Conservation (phyloP, 2,329 filamentous ascomycete species). For the Purpureocillium lavendulum region DNA sequence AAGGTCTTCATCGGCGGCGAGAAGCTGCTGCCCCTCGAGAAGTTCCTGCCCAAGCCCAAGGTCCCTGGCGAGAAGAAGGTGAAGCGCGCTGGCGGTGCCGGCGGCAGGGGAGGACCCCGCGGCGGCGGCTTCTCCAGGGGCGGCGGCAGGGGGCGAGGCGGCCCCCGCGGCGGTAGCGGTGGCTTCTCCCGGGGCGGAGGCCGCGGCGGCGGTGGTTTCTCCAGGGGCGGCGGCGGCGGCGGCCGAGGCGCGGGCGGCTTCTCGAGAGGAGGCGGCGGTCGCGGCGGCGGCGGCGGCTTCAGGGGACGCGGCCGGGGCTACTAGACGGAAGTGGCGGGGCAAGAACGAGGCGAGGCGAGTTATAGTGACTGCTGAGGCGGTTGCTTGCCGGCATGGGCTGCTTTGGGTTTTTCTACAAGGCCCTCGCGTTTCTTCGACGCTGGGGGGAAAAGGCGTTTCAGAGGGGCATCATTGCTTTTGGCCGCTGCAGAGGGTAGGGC, state of each 20-base stretch:
- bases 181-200: constrained; percentile 23
- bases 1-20: constrained; percentile 95
- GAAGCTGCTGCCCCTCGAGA: constrained; percentile 90
- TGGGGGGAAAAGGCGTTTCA: constrained; percentile 6
- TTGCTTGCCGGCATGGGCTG: constrained; percentile 2
- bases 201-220: constrained; percentile 14
- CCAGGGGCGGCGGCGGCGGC: constrained; percentile 11
- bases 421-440: neutral
- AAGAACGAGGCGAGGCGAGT: neutral
- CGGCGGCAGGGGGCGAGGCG: constrained; percentile 33
- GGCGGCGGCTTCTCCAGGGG: constrained; percentile 21
- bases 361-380: too few species aligned
- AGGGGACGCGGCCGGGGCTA: constrained; percentile 2
- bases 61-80: constrained; percentile 53
- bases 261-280: constrained; percentile 16
- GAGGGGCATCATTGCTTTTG: constrained; percentile 5
- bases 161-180: constrained; percentile 21
- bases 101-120: constrained; percentile 18
- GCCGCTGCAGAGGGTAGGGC: constrained; percentile 8
- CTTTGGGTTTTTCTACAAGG: constrained; percentile 4
- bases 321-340: neutral
- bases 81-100: constrained; percentile 50
- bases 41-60: constrained; percentile 95
- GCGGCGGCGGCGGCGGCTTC: constrained; percentile 21
- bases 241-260: constrained; percentile 19